These are phyloP conservation scores for Fusarium sterilihyphosum DNA, from an alignment of 2,329 filamentous ascomycete genomes.

Conservation along the genomic window DNA sequence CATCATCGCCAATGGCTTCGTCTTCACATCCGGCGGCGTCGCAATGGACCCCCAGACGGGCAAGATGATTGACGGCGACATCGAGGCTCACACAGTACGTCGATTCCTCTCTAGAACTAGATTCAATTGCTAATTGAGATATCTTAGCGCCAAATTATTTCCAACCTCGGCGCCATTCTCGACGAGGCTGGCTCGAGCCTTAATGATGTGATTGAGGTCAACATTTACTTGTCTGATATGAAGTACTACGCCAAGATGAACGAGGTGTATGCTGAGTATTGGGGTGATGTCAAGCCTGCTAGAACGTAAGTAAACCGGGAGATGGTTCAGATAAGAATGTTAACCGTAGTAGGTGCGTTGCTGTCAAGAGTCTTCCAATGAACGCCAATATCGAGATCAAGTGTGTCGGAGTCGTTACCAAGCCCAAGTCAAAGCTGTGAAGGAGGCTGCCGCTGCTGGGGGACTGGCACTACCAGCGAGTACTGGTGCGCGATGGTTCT, in stretches of 20 bases:
- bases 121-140: neutral
- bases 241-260: constrained; percentile 79
- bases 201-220: constrained; percentile 74
- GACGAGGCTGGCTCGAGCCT: constrained; percentile 73
- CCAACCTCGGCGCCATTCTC: constrained; percentile 75
- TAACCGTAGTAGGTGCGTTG: constrained; percentile 41
- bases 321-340: neutral
- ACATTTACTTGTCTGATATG: constrained; percentile 78
- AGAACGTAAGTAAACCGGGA: constrained; percentile 42
- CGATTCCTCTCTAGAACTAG: neutral
- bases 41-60: constrained; percentile 66
- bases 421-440: constrained; percentile 30
- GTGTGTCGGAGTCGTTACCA: constrained; percentile 39
- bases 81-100: constrained; percentile 69
- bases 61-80: constrained; percentile 70
- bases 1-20: constrained; percentile 66
- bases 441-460: rapidly evolving
- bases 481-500: rapidly evolving
- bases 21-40: constrained; percentile 78
- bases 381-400: constrained; percentile 47
- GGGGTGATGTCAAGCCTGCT: constrained; percentile 59
- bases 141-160: constrained; percentile 65
- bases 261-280: constrained; percentile 75
- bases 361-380: constrained; percentile 45
- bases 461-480: rapidly evolving